phyloP scores from a whole-genome alignment of 164 flowering plant genomes.

The Berberis vulgaris region DNA sequence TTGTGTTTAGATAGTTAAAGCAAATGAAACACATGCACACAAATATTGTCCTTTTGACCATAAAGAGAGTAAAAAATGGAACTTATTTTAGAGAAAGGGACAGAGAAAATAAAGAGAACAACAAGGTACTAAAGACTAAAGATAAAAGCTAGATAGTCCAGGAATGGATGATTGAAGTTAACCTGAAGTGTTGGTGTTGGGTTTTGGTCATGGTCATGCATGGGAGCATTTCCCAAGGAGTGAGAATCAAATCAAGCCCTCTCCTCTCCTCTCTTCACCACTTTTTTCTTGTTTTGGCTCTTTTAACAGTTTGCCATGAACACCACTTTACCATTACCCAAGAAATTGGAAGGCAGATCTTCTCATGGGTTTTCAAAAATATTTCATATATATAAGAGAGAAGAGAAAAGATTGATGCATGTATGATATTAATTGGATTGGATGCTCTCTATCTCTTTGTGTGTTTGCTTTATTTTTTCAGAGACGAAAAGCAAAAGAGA shows the following conservation, averaged over 20 bases:
- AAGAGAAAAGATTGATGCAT: no score
- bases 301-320: constrained; percentile 42
- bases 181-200: constrained; percentile 7
- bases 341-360: constrained; percentile 38
- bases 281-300: constrained; percentile 31
- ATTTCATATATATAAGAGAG: background rate
- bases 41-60: no score
- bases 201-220: constrained; percentile 42
- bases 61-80: no score
- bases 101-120: background rate
- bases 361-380: constrained; percentile 13
- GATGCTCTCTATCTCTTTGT: background rate
- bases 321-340: constrained; percentile 33
- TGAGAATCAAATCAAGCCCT: constrained; percentile 52
- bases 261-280: constrained; percentile 5
- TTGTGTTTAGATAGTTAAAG: no score
- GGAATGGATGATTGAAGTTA: background rate
- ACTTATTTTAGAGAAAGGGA: no score
- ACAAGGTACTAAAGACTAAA: no score
- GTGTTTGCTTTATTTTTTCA: constrained; percentile 3
- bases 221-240: constrained; percentile 67
- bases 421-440: no score
- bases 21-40: no score
- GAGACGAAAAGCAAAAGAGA: constrained; percentile 4
- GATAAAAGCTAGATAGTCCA: no score